Percentiles rank a stretch among this genome's conserved stretches.
Evolutionary conservation across 805 yeast species (phyloP).

Genomic region (Kuraishia piskuri): DNA sequence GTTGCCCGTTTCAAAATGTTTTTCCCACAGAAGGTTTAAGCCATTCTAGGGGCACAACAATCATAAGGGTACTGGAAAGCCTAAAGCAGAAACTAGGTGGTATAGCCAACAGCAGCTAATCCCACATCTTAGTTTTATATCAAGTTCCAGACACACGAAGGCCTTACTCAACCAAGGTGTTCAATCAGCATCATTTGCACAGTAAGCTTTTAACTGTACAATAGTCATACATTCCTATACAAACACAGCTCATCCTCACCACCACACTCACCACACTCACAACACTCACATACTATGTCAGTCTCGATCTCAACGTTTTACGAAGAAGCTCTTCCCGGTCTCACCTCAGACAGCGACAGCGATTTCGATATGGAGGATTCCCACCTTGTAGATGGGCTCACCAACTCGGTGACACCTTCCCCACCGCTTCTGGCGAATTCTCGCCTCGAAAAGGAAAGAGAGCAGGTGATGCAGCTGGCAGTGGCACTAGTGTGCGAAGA

Average conservation of each 20-base stretch:
- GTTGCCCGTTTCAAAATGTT: not conserved
- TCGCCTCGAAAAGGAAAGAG: not conserved
- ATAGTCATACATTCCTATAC: too few species aligned
- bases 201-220: too few species aligned
- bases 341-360: not conserved
- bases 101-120: too few species aligned
- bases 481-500: not conserved
- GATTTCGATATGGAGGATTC: not conserved
- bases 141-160: too few species aligned
- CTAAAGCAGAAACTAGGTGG: too few species aligned
- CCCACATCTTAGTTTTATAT: too few species aligned
- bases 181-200: too few species aligned
- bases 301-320: too few species aligned
- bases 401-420: not conserved
- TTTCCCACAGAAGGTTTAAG: not conserved
- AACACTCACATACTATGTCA: not conserved
- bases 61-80: too few species aligned
- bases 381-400: not conserved
- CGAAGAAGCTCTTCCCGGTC: not conserved
- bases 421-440: not conserved
- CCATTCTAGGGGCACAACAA: too few species aligned
- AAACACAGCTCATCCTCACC: too few species aligned
- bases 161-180: too few species aligned
- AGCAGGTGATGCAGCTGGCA: not conserved
- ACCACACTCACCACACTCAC: not conserved